phyloP scores from a whole-genome alignment of 805 yeast genomes.

The Soucietia sequanensis region DNA sequence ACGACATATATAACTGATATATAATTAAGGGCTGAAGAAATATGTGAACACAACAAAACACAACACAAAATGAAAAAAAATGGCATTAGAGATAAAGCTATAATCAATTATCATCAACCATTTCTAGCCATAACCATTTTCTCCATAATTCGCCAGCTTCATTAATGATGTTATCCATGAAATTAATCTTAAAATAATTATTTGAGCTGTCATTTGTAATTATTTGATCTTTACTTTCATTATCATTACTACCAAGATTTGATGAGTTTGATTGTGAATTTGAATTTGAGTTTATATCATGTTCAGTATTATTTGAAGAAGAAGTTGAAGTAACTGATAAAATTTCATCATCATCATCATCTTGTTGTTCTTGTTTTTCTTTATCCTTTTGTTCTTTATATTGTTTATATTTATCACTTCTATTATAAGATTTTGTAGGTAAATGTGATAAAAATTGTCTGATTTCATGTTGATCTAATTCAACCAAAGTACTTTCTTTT shows the following conservation, averaged over 20 bases:
- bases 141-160: slow-evolving; percentile 91
- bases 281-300: slow-evolving; percentile 3
- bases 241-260: not conserved
- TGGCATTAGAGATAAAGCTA: no score
- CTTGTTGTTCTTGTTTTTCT: slow-evolving; percentile 11
- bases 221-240: slow-evolving; percentile 12
- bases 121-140: slow-evolving; percentile 62
- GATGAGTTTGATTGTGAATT: slow-evolving; percentile 5
- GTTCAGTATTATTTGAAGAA: slow-evolving; percentile 6
- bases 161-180: slow-evolving; percentile 67
- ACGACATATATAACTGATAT: no score
- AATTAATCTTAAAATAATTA: slow-evolving; percentile 46
- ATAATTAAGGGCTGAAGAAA: no score
- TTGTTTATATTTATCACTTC: slow-evolving; percentile 33
- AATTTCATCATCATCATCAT: not conserved
- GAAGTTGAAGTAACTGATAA: slow-evolving; percentile 1
- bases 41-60: no score
- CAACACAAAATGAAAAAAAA: no score
- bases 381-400: slow-evolving; percentile 20
- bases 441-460: slow-evolving; percentile 68
- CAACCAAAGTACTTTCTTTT: slow-evolving; percentile 73
- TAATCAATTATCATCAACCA: slow-evolving; percentile 30
- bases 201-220: slow-evolving; percentile 25
- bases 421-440: slow-evolving; percentile 44
- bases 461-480: slow-evolving; percentile 88